A percentile compares a stretch with the other conserved stretches of the same genome.
Conservation (phyloP, 768 basidiomycete species). For the Lactarius hatsudake region DNA sequence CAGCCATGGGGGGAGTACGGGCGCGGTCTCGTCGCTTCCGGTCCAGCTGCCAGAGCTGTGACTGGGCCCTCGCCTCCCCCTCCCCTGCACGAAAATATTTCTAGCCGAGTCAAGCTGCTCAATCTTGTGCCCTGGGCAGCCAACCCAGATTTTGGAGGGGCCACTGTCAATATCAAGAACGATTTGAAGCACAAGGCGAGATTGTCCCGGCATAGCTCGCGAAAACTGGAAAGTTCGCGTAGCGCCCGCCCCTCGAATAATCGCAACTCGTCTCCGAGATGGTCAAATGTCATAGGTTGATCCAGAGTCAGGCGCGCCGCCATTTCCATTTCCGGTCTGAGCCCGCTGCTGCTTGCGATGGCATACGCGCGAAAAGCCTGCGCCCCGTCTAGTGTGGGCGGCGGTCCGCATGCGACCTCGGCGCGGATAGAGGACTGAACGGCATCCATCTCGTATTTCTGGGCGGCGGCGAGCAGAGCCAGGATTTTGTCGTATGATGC, state of each 20-base stretch:
- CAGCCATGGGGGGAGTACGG: background rate
- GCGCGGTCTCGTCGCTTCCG: background rate
- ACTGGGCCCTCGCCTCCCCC: too few relatives aligned
- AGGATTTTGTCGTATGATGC: background rate
- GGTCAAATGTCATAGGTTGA: conserved; percentile 13
- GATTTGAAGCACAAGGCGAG: conserved; percentile 1
- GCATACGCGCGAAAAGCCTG: conserved; percentile 23
- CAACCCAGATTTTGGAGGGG: conserved; percentile 12
- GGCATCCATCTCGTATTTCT: conserved; percentile 30
- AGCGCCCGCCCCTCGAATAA: conserved; percentile 3
- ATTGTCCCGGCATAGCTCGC: conserved; percentile 3
- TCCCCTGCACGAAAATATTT: too few relatives aligned
- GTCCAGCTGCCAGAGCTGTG: too few relatives aligned
- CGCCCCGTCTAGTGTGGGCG: background rate
- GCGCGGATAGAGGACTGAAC: conserved; percentile 10
- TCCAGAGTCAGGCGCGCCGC: conserved; percentile 8
- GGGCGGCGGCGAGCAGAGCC: conserved; percentile 24
- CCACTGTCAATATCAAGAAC: background rate
- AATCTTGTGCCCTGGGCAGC: background rate
- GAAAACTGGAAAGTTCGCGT: conserved; percentile 1
- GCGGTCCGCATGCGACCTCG: background rate
- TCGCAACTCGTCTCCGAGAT: background rate
- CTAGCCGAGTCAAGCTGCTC: too few relatives aligned
- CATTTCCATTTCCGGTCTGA: background rate
- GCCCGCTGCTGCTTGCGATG: conserved; percentile 15